Evolutionary conservation across 2,329 filamentous ascomycete genomes (phyloP), one percentile per base, ranked within the genome.

Genomic region (Penicillium olsonii): DNA sequence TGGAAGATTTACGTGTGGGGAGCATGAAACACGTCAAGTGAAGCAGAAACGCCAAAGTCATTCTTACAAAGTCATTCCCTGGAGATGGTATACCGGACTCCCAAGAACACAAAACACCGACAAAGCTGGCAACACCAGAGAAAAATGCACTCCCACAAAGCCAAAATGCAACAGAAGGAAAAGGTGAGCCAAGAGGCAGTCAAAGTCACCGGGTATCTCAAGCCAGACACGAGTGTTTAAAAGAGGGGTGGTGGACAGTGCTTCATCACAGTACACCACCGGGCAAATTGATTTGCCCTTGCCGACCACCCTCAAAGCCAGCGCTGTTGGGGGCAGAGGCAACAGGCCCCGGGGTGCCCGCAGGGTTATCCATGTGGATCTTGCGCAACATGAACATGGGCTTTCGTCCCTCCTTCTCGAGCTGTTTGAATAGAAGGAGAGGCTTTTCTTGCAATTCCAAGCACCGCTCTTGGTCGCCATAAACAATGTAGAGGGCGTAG

Each of bases 341-440:
- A 11, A 45, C 40, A 31, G 42, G 33, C 7, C 50, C 50, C 8
- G 45, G 14, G 44, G 50, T 56, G n/a, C 53, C 41, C 44, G 61
- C 53, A 24, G 60, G 59, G 45, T 57, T 62, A 26, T 59, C 60
- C 9, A 77, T 72, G 45, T 81, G 79, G n/a, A 82, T 80, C 59
- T 85, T 81, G 45, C 94, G 79, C 48, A 99, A 77, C 94, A 99
- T 99, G 67, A 99, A 99, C 94, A 97, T 97, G 18, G 94, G 94
- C 69, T 97, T 99, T 74, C 95, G 88, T 39, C 94, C 94, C 75
- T 97, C 94, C 69, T 92, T 92, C 68, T 97, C 92, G 48, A 99
- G 77, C 69, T 97, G 92, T 75, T 99, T 99, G 75, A 99, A 99
- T 54, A 99, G 74, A 55, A 96, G 95, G 50, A 99, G 76, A 9